Conservation (phyloP, 2,329 filamentous ascomycete genomes). For the Eurotiales sp. region DNA sequence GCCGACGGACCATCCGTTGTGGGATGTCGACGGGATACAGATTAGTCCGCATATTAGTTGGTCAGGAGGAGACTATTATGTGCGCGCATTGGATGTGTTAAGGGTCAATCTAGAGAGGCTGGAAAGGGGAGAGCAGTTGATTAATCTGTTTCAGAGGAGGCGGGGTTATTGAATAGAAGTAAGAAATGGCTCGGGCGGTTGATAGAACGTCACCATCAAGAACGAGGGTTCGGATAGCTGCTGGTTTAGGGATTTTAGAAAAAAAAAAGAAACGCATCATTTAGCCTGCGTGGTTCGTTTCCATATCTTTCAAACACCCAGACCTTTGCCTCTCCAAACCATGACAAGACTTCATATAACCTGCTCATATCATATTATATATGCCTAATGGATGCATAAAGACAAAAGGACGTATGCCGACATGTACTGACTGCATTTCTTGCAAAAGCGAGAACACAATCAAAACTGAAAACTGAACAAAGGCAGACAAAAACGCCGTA, state of each 20-base stretch:
- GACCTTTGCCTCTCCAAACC: no score
- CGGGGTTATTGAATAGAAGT: constrained; percentile 55
- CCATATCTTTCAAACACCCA: no score
- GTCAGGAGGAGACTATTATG: constrained; percentile 51
- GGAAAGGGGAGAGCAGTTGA: constrained; percentile 49
- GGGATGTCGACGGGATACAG: constrained; percentile 65
- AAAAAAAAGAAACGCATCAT: no score
- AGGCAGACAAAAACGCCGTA: no score
- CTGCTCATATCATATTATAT: neutral
- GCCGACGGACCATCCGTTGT: constrained; percentile 64
- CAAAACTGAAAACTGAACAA: neutral
- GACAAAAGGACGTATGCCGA: no score
- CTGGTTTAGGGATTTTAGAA: no score
- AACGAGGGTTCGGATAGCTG: no score
- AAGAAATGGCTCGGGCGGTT: no score
- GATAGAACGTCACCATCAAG: no score
- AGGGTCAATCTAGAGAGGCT: constrained; percentile 53
- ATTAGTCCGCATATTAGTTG: constrained; percentile 66
- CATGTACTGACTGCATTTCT: neutral
- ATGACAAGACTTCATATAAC: no score
- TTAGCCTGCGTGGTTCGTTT: no score
- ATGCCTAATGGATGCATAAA: neutral
- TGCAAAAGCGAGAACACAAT: neutral
- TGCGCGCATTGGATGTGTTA: constrained; percentile 57
- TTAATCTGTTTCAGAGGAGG: constrained; percentile 60